Evolutionary conservation across 1,284 basidiomycete genomes (phyloP).

Genomic region (Pseudozyma hubeiensis): DNA sequence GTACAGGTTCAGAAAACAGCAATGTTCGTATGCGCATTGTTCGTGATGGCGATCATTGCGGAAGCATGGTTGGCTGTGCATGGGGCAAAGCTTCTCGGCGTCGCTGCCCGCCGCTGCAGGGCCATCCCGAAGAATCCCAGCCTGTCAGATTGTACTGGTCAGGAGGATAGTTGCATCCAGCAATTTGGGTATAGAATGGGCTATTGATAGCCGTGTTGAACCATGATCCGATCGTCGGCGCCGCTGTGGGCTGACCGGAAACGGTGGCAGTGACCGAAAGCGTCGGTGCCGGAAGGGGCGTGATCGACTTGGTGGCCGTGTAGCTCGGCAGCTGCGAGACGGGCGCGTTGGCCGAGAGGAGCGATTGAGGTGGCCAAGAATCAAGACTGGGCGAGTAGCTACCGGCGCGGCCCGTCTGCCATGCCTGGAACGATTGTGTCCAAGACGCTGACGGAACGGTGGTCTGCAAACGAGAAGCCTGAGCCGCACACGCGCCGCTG

Average conservation of each 20-base stretch:
- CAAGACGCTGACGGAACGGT: conserved; percentile 30
- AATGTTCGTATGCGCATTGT: background rate
- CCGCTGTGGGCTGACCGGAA: conserved; percentile 24
- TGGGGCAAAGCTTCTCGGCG: conserved; percentile 7
- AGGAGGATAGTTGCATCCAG: conserved; percentile 49
- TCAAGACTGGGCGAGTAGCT: conserved; percentile 36
- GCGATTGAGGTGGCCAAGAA: conserved; percentile 48
- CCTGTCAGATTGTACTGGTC: conserved; percentile 42
- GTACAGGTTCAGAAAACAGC: background rate
- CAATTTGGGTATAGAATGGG: conserved; percentile 44
- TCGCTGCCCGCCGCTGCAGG: conserved; percentile 35
- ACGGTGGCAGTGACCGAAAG: conserved; percentile 32
- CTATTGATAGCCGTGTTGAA: conserved; percentile 23
- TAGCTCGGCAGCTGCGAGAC: conserved; percentile 45
- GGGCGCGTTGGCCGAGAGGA: conserved; percentile 36
- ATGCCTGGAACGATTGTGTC: conserved; percentile 40
- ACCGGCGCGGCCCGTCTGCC: conserved; percentile 51
- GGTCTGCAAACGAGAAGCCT: conserved; percentile 20
- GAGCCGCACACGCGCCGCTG: conserved; percentile 34
- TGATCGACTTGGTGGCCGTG: conserved; percentile 43
- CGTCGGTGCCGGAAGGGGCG: conserved; percentile 37
- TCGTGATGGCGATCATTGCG: conserved; percentile 1
- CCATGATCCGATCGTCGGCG: conserved; percentile 43
- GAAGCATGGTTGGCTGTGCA: conserved; percentile 12
- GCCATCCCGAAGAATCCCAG: conserved; percentile 36